Base-by-base conservation (phyloP, 371 early-diverging fungal species). In the Rhizopus delemar region DNA sequence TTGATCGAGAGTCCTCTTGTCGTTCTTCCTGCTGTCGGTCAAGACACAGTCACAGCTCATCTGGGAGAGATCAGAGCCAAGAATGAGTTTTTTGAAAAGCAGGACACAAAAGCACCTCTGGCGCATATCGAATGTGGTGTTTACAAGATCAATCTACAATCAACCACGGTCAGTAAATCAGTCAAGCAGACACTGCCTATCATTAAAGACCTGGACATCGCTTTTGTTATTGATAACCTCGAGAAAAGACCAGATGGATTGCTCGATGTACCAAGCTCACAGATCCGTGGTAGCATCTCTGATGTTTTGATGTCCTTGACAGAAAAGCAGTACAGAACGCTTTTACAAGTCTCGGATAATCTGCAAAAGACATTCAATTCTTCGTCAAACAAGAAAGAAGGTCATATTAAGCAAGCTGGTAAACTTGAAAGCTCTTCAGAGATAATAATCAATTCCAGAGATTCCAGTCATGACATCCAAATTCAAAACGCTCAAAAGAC, bases 41-140 rank as follows among this genome's bases (percentile, higher is more conserved):
- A 51, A 29, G 77, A 69, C 5, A 67, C 69, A 7, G 62, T 96
- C 13, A 74, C 85, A 4, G 90, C 94, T 32, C 85, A 94, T 70
- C 80, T 95, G 29, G 99, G 99, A 56, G 87, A 90, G 63, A 86
- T 98, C 28, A 81, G 91, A 3, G 92, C 95, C 0, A 78, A 71
- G 15, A 96, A 96, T 68, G 67, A 74, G 43, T 92, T 93, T 70
- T 51, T 46, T 5, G 53, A 62, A 4, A 66, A 67, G 22, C 22
- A 22, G 22, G 22, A 22, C 2, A 22, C 22, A 22, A 22, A 22
- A 22, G 22, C 22, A 22, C 22, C 22, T 7, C 53, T 88, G 34
- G 86, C 83, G 34, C 66, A 79, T 56, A 86, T 92, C 38, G 75
- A 73, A 6, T 86, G 90, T 32, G 85, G 86, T 5, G 75, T 95